A percentile compares a stretch with the other conserved stretches of the same genome.
Evolutionary conservation across 2,329 filamentous ascomycete species (phyloP).

Genomic region (Fusarium keratoplasticum): DNA sequence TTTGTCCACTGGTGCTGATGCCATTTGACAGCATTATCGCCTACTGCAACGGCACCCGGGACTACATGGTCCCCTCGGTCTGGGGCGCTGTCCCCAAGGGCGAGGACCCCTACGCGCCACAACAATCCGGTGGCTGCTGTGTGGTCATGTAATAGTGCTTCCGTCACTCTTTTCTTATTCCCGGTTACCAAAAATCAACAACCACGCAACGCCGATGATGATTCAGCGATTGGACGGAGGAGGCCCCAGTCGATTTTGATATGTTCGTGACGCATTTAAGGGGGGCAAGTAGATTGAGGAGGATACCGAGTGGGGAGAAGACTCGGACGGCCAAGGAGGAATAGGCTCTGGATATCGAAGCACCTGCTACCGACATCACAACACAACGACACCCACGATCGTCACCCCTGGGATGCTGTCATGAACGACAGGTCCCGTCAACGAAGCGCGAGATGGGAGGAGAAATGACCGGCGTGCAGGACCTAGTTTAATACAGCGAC

Average conservation of each 20-base stretch:
- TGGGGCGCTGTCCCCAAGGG: slow-evolving; percentile 95
- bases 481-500: slow-evolving; percentile 37
- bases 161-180: slow-evolving; percentile 39
- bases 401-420: slow-evolving; percentile 22
- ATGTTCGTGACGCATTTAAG: slow-evolving; percentile 42
- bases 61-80: slow-evolving; percentile 98
- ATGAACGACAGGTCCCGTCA: slow-evolving; percentile 25
- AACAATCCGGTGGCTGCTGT: slow-evolving; percentile 93
- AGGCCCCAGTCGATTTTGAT: slow-evolving; percentile 44
- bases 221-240: slow-evolving; percentile 46
- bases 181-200: slow-evolving; percentile 43
- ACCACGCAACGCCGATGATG: slow-evolving; percentile 48
- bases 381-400: slow-evolving; percentile 26
- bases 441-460: slow-evolving; percentile 28
- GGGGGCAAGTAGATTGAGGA: slow-evolving; percentile 37
- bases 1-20: slow-evolving; percentile 23
- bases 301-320: slow-evolving; percentile 34
- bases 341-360: slow-evolving; percentile 38
- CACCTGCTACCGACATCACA: slow-evolving; percentile 34
- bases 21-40: slow-evolving; percentile 81
- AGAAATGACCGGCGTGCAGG: slow-evolving; percentile 27
- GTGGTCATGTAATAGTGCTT: slow-evolving; percentile 80
- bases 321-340: slow-evolving; percentile 26
- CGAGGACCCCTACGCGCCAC: slow-evolving; percentile 98
- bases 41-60: slow-evolving; percentile 97